Evolutionary conservation across 768 basidiomycete species (phyloP), one percentile per base, ranked within the genome.

Genomic region (Mycena rosella): DNA sequence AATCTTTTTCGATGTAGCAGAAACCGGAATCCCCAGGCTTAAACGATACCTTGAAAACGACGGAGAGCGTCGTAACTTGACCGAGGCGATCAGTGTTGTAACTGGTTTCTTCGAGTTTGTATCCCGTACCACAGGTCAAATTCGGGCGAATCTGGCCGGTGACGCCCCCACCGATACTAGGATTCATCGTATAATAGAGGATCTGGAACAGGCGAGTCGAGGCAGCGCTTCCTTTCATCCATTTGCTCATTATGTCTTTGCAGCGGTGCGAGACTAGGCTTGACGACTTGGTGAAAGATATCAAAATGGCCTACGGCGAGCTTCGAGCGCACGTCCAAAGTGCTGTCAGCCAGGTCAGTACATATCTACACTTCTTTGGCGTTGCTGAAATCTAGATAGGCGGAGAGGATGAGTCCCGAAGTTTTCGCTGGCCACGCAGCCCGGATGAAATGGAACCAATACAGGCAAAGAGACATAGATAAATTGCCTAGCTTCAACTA

Each of bases 371-470:
- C 24, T 52, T 14, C 3, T n/a, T 26, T 51, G 10, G 14, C 20
- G 3, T 13, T 44, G 32, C 56, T 67, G 10, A 59, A 18, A 17
- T 30, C 22, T 14, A 30, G 32, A 59, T 42, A 72, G 71, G 71
- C 68, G 9, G 57, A 63, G 32, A 45, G 7, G 5, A 22, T 40
- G 6, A 68, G 67, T 27, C 38, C 60, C 22, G 11, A 20, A 18
- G 44, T 69, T 18, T 66, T 72, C n/a, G 48, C 57, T 10, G 49
- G n/a, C 3, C 22, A 40, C 3, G 47, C 30, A 13, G 22, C 13
- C 3, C 60, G n/a, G 9, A 60, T 57, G 30, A 72, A 66, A 44
- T 72, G 71, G 71, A 72, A 72, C 20, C 63, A 63, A 18, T 72
- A 72, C 38, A 45, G 51, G 67, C 62, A 44, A 5, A 40, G 22